Evolutionary conservation across 176 grass and related monocot genomes (phyloP).

Genomic region (Triticum turgidum): DNA sequence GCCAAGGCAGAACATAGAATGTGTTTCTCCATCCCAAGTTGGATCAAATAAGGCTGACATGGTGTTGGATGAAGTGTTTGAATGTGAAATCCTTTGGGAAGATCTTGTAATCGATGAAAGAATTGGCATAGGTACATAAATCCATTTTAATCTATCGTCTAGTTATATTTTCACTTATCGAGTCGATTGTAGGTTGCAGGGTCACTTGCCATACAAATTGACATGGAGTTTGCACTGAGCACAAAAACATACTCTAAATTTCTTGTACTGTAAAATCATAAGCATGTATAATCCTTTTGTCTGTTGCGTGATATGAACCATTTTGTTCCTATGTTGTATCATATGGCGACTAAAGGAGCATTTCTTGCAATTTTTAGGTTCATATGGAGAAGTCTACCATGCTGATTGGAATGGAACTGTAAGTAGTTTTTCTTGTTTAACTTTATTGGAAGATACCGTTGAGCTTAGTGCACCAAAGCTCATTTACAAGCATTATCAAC

Average conservation of each 20-base stretch:
- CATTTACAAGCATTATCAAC: conserved; percentile 5
- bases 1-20: conserved; percentile 41
- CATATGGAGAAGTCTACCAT: conserved; percentile 93
- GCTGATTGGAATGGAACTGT: conserved; percentile 96
- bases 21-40: conserved; percentile 45
- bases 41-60: conserved; percentile 51
- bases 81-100: conserved; percentile 89
- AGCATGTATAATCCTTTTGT: conserved; percentile 19
- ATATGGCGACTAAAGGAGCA: conserved; percentile 7
- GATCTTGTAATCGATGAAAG: conserved; percentile 84
- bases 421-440: conserved; percentile 36
- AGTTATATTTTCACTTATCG: conserved; percentile 9
- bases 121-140: conserved; percentile 79
- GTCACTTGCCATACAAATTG: neutral
- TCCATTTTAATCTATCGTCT: conserved; percentile 11
- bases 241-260: conserved; percentile 14
- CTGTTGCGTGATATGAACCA: neutral
- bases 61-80: conserved; percentile 78
- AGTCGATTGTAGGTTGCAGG: neutral
- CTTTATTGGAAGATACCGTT: neutral
- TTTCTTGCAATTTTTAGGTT: conserved; percentile 64
- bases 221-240: conserved; percentile 23
- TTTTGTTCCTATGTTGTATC: conserved; percentile 20
- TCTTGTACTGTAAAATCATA: neutral
- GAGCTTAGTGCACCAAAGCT: neutral